Base-by-base conservation (phyloP, 2,329 filamentous ascomycete species). In the Aspergillus pseudoglaucus region DNA sequence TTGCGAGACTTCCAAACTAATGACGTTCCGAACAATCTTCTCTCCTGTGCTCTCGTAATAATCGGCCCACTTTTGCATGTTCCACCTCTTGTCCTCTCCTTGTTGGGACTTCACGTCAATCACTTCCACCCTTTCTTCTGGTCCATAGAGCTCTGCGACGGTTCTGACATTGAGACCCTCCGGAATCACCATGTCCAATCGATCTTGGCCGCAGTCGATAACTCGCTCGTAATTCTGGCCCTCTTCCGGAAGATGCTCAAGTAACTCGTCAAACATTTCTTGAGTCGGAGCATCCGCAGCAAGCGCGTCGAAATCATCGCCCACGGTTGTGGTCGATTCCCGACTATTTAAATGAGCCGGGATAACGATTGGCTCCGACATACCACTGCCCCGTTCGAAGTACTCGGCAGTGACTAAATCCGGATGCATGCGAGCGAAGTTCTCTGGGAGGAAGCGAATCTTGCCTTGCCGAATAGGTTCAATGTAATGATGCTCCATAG, bases 101-200 rank as follows among this genome's bases (percentile, higher is more conserved):
- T 84, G 81, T 55, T 86, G 83, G 7, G 81, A 81, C 58, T 85
- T 84, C 51, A 86, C 83, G 61, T 86, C 82, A 46, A 86, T 85
- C 27, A 86, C 82, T 48, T 84, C 81, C 6, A 85, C 74, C 40
- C 75, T 74, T 58, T 82, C 80, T 40, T 82, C 78, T 4, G 75
- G 75, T 0, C 83, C 83, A 53, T 83, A 83, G 23, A 85, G 69
- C 53, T 85, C 79, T 39, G 79, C 78, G 18, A 85, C 82, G 45
- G 77, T 73, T 25, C 80, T 76, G 25, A 86, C 82, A 1, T 81
- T 85, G 40, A 86, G 68, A 27, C 77, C 77, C 53, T 78, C 69
- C 2, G 83, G 83, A 53, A 86, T 83, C 22, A 85, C 79, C 83
- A 86, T 85, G 54, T 81, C 83, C 20, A 86, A 68, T 49, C 75